Conservation (phyloP, 225 moss, liverwort and hornwort species). For the Pseudoscleropodium purum region DNA sequence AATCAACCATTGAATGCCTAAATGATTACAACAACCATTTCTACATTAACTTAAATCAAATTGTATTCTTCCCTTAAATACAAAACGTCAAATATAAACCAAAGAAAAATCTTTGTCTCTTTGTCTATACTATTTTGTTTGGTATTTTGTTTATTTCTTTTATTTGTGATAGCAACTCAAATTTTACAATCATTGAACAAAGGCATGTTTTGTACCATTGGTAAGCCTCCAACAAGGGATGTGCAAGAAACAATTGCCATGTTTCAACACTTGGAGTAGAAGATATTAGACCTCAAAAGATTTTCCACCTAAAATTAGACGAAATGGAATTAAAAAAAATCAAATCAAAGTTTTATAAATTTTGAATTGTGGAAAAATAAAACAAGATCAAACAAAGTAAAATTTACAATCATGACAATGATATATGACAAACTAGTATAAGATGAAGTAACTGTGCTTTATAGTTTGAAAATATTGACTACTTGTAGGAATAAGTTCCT, state of each 20-base stretch:
- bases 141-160: neutral
- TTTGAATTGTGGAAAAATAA: neutral
- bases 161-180: neutral
- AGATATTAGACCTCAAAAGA: neutral
- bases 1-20: neutral
- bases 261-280: neutral
- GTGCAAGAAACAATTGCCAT: neutral
- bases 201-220: neutral
- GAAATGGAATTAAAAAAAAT: no score
- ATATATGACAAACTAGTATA: neutral
- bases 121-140: no score
- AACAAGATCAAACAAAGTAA: neutral
- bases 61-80: neutral
- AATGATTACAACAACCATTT: neutral
- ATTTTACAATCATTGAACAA: neutral
- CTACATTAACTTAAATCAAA: no score
- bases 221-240: neutral
- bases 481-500: neutral
- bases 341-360: no score
- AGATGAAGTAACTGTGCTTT: neutral
- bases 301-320: neutral
- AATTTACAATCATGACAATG: neutral
- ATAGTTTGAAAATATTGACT: neutral
- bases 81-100: neutral
- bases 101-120: no score